Evolutionary conservation across 208 protist species (phyloP).

Genomic region (Spongospora subterranea): DNA sequence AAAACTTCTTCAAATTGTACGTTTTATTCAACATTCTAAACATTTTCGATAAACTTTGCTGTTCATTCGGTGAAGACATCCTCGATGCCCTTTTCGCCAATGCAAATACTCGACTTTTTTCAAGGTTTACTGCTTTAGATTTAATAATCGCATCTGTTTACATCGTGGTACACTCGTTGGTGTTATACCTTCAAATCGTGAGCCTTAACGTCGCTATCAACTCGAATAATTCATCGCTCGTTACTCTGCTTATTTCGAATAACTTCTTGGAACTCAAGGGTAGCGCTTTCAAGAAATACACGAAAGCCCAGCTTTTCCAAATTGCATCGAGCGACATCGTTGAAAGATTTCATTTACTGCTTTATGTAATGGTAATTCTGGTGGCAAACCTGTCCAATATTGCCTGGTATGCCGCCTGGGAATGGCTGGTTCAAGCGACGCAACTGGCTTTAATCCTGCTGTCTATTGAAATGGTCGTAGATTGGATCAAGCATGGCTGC

Average conservation of each 20-base stretch:
- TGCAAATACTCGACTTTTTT: not conserved
- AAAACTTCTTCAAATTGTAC: constrained; percentile 89
- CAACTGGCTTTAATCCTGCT: constrained; percentile 68
- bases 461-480: constrained; percentile 79
- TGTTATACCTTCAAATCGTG: constrained; percentile 79
- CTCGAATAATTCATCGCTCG: constrained; percentile 82
- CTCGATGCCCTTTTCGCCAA: constrained; percentile 81
- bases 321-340: constrained; percentile 84
- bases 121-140: not conserved
- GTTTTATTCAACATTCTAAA: constrained; percentile 91
- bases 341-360: constrained; percentile 83
- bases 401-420: not conserved
- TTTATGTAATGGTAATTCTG: constrained; percentile 83
- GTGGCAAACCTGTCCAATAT: constrained; percentile 69
- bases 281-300: constrained; percentile 78
- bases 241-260: constrained; percentile 88
- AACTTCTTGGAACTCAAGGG: constrained; percentile 91
- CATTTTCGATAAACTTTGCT: constrained; percentile 84
- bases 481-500: constrained; percentile 88
- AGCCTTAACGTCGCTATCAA: constrained; percentile 91
- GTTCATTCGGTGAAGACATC: constrained; percentile 86
- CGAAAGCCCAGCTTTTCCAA: constrained; percentile 80
- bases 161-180: constrained; percentile 78
- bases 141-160: constrained; percentile 43
- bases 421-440: constrained; percentile 34